A percentile compares a stretch with the other conserved stretches of the same genome.
Evolutionary conservation across 345 rosid species (phyloP).

Genomic region (Bruguiera gymnorhiza): DNA sequence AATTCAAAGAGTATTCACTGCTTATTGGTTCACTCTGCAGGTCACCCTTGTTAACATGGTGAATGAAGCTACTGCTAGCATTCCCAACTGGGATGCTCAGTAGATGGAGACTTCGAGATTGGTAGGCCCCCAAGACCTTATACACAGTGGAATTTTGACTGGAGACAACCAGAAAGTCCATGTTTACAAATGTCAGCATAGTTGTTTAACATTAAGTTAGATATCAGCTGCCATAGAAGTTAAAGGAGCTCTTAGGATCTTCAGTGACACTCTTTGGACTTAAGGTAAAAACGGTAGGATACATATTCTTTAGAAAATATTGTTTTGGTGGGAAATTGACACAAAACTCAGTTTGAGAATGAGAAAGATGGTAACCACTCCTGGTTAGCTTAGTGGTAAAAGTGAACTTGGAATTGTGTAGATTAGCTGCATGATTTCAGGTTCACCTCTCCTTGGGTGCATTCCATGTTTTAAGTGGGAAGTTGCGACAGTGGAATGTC

Average conservation of each 20-base stretch:
- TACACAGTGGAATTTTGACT: neutral
- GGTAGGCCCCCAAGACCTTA: neutral
- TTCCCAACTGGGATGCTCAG: constrained; percentile 50
- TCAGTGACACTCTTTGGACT: neutral
- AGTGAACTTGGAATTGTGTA: too few species aligned
- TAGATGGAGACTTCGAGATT: neutral
- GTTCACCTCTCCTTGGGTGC: too few species aligned
- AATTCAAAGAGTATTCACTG: neutral
- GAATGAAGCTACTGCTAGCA: constrained; percentile 67
- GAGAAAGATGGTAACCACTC: too few species aligned
- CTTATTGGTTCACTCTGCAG: constrained; percentile 28
- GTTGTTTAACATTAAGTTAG: neutral
- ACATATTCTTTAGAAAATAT: too few species aligned
- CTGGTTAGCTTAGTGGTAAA: too few species aligned
- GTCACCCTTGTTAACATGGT: constrained; percentile 60
- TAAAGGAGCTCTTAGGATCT: neutral
- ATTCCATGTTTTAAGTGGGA: too few species aligned
- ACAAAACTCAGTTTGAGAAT: too few species aligned
- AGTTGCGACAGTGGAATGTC: too few species aligned
- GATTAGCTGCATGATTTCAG: too few species aligned
- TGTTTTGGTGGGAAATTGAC: too few species aligned
- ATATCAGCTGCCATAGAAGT: neutral
- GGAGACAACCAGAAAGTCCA: neutral
- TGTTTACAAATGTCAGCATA: constrained; percentile 2
- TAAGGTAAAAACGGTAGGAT: neutral